Percentiles rank a stretch among this genome's conserved stretches.
These are phyloP conservation scores for Trypethelium eluteriae DNA, from an alignment of 495 filamentous ascomycete genomes.

Conservation along the genomic window DNA sequence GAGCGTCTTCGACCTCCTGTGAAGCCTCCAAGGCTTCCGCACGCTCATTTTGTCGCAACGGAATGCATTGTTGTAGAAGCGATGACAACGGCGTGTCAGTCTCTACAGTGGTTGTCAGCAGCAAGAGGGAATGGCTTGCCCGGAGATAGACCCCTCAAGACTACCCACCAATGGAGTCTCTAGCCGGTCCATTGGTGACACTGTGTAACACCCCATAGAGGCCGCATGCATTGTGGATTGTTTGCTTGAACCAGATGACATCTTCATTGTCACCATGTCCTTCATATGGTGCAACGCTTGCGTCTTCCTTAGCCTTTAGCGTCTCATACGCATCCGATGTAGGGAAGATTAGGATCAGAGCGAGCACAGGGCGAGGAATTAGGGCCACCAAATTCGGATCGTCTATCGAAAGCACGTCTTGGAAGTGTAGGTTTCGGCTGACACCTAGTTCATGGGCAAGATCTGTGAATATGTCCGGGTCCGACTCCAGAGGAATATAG, in stretches of 20 bases:
- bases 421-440: slow-evolving; percentile 55
- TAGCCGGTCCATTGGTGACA: slow-evolving; percentile 53
- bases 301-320: slow-evolving; percentile 52
- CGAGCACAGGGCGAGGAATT: slow-evolving; percentile 71
- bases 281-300: slow-evolving; percentile 45
- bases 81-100: slow-evolving; percentile 42
- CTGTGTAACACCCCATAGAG: slow-evolving; percentile 75
- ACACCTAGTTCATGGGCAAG: slow-evolving; percentile 72
- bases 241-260: slow-evolving; percentile 86
- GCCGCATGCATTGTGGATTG: slow-evolving; percentile 80
- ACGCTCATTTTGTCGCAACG: slow-evolving; percentile 50
- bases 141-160: neutral
- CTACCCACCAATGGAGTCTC: slow-evolving; percentile 33
- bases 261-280: slow-evolving; percentile 49
- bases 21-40: slow-evolving; percentile 67
- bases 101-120: neutral
- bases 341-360: slow-evolving; percentile 80
- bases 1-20: slow-evolving; percentile 60
- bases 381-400: slow-evolving; percentile 59
- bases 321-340: slow-evolving; percentile 58
- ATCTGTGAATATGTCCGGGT: slow-evolving; percentile 72
- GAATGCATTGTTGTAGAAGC: slow-evolving; percentile 42
- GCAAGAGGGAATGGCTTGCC: neutral
- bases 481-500: slow-evolving; percentile 29
- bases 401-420: slow-evolving; percentile 78